These are phyloP conservation scores for Auricularia heimuer DNA, from an alignment of 768 basidiomycete genomes.

Conservation along the genomic window DNA sequence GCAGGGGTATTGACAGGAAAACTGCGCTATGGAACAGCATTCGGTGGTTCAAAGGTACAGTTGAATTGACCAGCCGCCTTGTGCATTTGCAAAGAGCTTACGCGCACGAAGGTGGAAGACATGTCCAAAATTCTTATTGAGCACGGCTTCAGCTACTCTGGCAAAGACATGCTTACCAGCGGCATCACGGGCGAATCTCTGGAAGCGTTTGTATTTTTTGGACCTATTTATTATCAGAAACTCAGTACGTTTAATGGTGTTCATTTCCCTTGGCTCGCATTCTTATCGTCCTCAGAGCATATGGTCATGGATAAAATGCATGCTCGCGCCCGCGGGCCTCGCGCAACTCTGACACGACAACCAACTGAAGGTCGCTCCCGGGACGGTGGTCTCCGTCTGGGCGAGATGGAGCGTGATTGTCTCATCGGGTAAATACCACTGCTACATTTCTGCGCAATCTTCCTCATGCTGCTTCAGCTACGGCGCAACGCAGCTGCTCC, in stretches of 20 bases:
- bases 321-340: conserved; percentile 93
- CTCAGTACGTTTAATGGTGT: conserved; percentile 54
- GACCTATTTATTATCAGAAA: conserved; percentile 99
- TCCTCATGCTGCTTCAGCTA: conserved; percentile 24
- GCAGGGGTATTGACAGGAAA: conserved; percentile 87
- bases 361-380: conserved; percentile 97
- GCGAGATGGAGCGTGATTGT: conserved; percentile 99
- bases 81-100: not conserved
- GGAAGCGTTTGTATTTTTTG: conserved; percentile 97
- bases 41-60: conserved; percentile 88
- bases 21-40: conserved; percentile 90
- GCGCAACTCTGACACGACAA: conserved; percentile 92
- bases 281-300: conserved; percentile 46
- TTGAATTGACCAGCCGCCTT: no score
- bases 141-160: conserved; percentile 91
- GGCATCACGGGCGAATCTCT: conserved; percentile 96
- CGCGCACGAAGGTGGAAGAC: conserved; percentile 66
- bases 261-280: not conserved
- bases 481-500: conserved; percentile 92
- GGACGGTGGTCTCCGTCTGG: conserved; percentile 92
- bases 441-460: not conserved
- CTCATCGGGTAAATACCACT: conserved; percentile 56
- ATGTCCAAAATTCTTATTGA: conserved; percentile 96
- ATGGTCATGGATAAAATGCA: conserved; percentile 99
- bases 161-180: conserved; percentile 98